phyloP scores from a whole-genome alignment of 2,329 filamentous ascomycete genomes.

The Tolypocladium amazonense region DNA sequence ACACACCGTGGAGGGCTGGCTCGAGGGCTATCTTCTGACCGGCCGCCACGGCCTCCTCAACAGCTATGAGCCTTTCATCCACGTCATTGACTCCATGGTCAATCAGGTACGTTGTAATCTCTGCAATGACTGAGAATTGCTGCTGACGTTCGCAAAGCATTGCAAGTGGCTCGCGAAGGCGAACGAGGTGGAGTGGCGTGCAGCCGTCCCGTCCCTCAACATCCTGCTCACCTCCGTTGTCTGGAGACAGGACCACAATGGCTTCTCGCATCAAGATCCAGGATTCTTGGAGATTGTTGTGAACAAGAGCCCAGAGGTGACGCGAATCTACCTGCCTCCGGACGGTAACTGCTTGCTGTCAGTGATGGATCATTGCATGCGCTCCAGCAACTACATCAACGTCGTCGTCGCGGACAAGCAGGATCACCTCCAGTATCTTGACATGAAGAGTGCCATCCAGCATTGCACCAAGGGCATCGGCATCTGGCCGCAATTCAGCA shows the following conservation, averaged over 20 bases:
- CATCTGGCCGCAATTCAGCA: conserved; percentile 69
- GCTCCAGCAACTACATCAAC: conserved; percentile 69
- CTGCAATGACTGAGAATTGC: neutral
- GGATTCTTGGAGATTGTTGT: conserved; percentile 71
- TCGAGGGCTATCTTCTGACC: conserved; percentile 68
- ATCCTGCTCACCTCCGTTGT: conserved; percentile 70
- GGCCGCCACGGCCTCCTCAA: conserved; percentile 69
- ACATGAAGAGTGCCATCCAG: conserved; percentile 59
- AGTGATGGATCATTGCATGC: conserved; percentile 64
- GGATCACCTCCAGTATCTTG: conserved; percentile 65
- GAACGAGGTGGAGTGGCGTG: conserved; percentile 68
- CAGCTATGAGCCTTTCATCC: conserved; percentile 75
- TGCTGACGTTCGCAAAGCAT: conserved; percentile 31
- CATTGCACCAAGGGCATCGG: conserved; percentile 73
- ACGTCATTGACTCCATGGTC: conserved; percentile 78
- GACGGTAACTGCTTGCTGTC: conserved; percentile 65
- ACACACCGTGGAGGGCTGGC: conserved; percentile 70
- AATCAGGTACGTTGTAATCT: conserved; percentile 43
- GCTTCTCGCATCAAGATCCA: conserved; percentile 73
- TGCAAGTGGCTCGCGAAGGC: conserved; percentile 81
- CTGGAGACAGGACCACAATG: conserved; percentile 77
- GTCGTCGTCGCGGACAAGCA: conserved; percentile 74
- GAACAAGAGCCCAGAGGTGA: conserved; percentile 71
- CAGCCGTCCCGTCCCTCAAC: conserved; percentile 64
- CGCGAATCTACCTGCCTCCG: conserved; percentile 70